Evolutionary conservation across 192 early-diverging fungal species (phyloP).

Genomic region (Coemansia sp.): DNA sequence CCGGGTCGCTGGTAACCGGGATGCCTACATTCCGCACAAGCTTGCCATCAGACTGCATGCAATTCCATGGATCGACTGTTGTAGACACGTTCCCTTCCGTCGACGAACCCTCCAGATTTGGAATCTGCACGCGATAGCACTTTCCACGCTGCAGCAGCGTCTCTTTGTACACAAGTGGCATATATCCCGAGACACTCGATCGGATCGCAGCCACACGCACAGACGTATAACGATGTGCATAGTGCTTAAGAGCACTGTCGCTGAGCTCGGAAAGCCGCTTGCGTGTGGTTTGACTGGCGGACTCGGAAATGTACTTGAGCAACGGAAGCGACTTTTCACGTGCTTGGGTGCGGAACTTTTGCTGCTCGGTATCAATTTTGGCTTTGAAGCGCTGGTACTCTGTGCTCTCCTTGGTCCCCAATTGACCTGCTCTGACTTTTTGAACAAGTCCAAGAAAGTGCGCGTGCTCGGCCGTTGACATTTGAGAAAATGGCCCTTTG

Average conservation of each 20-base stretch:
- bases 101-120: neutral
- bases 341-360: slow-evolving; percentile 24
- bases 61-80: slow-evolving; percentile 1
- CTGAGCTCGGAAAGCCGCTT: slow-evolving; percentile 1
- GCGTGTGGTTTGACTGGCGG: neutral
- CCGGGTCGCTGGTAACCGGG: slow-evolving; percentile 26
- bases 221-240: slow-evolving; percentile 23
- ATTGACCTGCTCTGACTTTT: slow-evolving; percentile 5
- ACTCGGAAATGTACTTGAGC: slow-evolving; percentile 10
- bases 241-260: slow-evolving; percentile 12
- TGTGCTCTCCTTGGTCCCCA: slow-evolving; percentile 12
- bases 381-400: slow-evolving; percentile 31
- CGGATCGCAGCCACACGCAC: slow-evolving; percentile 33
- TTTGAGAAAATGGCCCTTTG: slow-evolving; percentile 39
- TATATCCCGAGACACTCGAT: slow-evolving; percentile 22
- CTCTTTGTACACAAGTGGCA: slow-evolving; percentile 31
- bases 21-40: neutral
- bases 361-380: slow-evolving; percentile 39
- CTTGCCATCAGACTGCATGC: neutral
- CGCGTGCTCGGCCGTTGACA: slow-evolving; percentile 30
- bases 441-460: slow-evolving; percentile 19
- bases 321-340: slow-evolving; percentile 21
- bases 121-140: slow-evolving; percentile 18
- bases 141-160: slow-evolving; percentile 41
- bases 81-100: neutral